Conservation (phyloP, 1,284 basidiomycete genomes). For the Tylopilus orsonianus region DNA sequence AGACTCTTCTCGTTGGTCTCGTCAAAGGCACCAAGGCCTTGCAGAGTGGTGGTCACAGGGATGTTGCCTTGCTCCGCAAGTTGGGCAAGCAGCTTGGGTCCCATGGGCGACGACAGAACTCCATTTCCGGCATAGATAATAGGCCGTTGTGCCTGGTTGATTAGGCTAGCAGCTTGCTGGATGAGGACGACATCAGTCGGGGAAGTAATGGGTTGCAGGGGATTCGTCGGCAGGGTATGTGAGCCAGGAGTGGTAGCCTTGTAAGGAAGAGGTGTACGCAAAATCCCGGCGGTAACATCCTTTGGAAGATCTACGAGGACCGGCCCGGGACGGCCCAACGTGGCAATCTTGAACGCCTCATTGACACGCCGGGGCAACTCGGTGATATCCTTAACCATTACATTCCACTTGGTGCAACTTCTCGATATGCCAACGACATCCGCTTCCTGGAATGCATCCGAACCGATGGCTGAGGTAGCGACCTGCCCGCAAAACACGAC, state of each 20-base stretch:
- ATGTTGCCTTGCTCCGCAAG: conserved; percentile 88
- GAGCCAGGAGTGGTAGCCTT: conserved; percentile 86
- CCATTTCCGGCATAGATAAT: conserved; percentile 95
- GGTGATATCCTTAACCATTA: conserved; percentile 97
- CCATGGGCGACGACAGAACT: conserved; percentile 79
- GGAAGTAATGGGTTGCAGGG: conserved; percentile 55
- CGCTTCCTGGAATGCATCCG: conserved; percentile 98
- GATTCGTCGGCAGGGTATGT: conserved; percentile 76
- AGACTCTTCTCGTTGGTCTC: conserved; percentile 85
- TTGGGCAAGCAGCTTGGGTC: conserved; percentile 81
- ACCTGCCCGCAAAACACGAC: conserved; percentile 98
- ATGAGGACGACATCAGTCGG: conserved; percentile 71
- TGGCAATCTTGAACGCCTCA: conserved; percentile 99
- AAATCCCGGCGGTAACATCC: conserved; percentile 92
- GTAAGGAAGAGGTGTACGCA: conserved; percentile 84
- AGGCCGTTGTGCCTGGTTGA: conserved; percentile 89
- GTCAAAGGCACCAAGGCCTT: conserved; percentile 94
- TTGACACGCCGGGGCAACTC: conserved; percentile 96
- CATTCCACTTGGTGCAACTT: conserved; percentile 99
- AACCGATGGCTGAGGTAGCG: conserved; percentile 96
- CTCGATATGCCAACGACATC: conserved; percentile 96
- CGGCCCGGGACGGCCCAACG: conserved; percentile 93
- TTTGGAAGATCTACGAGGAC: conserved; percentile 98
- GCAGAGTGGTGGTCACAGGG: conserved; percentile 95
- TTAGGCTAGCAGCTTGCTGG: conserved; percentile 82